Evolutionary conservation across 805 yeast species (phyloP), one percentile per base, ranked within the genome.

Genomic region (Wickerhamiella galacta): DNA sequence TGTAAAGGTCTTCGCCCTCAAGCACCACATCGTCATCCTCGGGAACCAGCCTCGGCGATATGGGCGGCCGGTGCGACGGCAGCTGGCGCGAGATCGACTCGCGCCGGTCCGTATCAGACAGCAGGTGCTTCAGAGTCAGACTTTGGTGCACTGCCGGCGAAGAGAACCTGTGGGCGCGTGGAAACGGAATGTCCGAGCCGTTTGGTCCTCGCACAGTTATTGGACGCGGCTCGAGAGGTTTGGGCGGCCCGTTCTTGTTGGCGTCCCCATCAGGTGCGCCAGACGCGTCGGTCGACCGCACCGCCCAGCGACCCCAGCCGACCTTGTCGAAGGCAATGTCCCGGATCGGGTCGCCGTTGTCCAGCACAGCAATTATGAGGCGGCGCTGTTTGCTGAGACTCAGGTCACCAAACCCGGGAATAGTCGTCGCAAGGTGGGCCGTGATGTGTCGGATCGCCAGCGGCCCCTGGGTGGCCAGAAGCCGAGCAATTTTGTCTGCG

Each of bases 221-320:
- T n/a, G n/a, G n/a, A 11, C 6, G 21, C 12, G 8, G 23, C 10
- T 10, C 22, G 8, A n/a, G 31, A 9, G 20, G 9, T 14, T 18
- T 11, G 14, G 42, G 16, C 32, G 27, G 27, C 50, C 80, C 92
- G 46, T 78, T 93, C 49, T 81, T 93, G 0, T 93, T 78, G 45
- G 77, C 85, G 29, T 70, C 49, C 35, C 32, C 52, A 17, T 51
- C 7, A n/a, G n/a, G 54, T 35, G 24, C 32, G 32, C 20, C 7
- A 37, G 37, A n/a, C n/a, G 54, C 51, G 14, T 57, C 70, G n/a
- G n/a, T n/a, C 31, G 60, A 57, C 45, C 72, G 66, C 3, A 85
- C 92, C 16, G 78, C 78, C 96, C 96, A 85, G 53, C 85, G 92
- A 38, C 96, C 96, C 96, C 96, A 85, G 16, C 95, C 95, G 20